phyloP scores from a whole-genome alignment of 805 yeast genomes.

The Hanseniaspora hatyaiensis region DNA sequence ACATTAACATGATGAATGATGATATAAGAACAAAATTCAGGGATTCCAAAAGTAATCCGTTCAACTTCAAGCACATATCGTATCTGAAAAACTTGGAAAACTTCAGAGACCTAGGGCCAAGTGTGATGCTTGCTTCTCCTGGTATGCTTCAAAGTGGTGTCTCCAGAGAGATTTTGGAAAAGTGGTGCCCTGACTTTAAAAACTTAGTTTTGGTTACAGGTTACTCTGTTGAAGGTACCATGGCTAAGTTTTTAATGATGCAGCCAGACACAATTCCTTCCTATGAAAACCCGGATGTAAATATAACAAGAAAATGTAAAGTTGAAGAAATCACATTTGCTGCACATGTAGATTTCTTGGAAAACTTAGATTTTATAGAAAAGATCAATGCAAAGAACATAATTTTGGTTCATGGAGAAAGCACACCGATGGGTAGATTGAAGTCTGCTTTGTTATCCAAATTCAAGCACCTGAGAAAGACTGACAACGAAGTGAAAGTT shows the following conservation, averaged over 20 bases:
- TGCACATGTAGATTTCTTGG: conserved; percentile 97
- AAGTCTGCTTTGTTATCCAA: conserved; percentile 85
- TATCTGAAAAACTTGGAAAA: conserved; percentile 68
- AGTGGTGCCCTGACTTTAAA: conserved; percentile 95
- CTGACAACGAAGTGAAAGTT: conserved; percentile 81
- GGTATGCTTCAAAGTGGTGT: conserved; percentile 98
- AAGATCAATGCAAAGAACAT: conserved; percentile 72
- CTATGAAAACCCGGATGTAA: conserved; percentile 61
- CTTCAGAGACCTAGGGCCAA: conserved; percentile 88
- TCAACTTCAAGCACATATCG: conserved; percentile 74
- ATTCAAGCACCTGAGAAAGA: conserved; percentile 67
- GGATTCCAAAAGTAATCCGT: conserved; percentile 76
- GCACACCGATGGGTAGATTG: conserved; percentile 95
- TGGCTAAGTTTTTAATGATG: conserved; percentile 80
- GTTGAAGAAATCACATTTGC: conserved; percentile 95
- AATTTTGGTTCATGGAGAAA: conserved; percentile 92
- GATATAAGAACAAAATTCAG: conserved; percentile 63
- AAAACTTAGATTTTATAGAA: conserved; percentile 83
- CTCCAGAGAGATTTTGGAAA: conserved; percentile 77
- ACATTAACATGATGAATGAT: conserved; percentile 95
- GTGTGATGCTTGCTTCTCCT: conserved; percentile 92
- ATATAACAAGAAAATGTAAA: conserved; percentile 73
- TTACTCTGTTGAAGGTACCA: conserved; percentile 95
- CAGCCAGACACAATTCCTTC: conserved; percentile 91
- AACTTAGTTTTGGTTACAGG: conserved; percentile 85